Conservation (phyloP, 768 basidiomycete species). For the Heimioporus sp. region DNA sequence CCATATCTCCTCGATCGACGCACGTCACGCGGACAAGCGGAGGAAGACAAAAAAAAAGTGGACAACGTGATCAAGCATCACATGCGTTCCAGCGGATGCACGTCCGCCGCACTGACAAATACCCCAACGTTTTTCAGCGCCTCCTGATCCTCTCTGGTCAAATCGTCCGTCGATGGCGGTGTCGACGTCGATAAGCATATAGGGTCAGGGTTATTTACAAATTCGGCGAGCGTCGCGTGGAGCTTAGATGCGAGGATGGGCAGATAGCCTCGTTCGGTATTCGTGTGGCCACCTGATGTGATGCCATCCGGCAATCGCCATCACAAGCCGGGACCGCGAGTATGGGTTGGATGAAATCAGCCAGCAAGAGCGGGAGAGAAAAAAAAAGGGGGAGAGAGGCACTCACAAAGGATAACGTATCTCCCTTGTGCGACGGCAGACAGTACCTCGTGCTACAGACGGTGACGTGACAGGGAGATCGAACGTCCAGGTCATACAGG, state of each 20-base stretch:
- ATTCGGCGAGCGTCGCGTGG: constrained; percentile 43
- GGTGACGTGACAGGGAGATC: constrained; percentile 2
- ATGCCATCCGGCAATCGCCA: constrained; percentile 15
- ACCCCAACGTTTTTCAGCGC: constrained; percentile 47
- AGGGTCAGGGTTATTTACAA: constrained; percentile 21
- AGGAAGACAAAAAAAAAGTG: neutral
- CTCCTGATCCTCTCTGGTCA: constrained; percentile 34
- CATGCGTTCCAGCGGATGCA: constrained; percentile 71
- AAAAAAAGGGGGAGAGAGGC: neutral
- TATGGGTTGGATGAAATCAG: too few species aligned
- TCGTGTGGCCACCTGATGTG: constrained; percentile 78
- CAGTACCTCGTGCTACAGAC: constrained; percentile 76
- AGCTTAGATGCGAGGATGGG: constrained; percentile 69
- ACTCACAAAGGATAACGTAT: constrained; percentile 82
- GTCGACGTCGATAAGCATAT: constrained; percentile 21
- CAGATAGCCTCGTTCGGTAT: constrained; percentile 94
- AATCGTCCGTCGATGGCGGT: constrained; percentile 4
- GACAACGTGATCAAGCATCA: constrained; percentile 26
- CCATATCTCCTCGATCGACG: too few species aligned
- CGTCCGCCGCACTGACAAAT: constrained; percentile 68
- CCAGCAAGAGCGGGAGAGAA: neutral
- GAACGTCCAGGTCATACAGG: too few species aligned
- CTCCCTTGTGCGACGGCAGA: constrained; percentile 73
- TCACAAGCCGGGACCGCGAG: constrained; percentile 14
- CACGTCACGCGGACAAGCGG: neutral